Conservation (phyloP, 345 rosid species). For the Euphorbia pulcherrima region DNA sequence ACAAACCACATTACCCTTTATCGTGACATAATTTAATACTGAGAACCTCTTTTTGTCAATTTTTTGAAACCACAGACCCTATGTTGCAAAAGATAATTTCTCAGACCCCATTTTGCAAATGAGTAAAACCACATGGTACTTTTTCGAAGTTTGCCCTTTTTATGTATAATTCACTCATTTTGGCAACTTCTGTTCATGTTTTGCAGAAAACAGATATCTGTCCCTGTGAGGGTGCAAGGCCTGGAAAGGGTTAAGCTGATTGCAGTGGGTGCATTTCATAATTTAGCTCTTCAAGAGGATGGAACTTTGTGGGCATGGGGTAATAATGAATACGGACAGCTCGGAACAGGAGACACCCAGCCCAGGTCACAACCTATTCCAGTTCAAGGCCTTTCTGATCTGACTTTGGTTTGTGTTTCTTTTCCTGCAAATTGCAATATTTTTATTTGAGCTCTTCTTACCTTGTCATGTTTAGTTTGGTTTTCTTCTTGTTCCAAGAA, state of each 20-base stretch:
- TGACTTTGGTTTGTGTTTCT: slow-evolving; percentile 59
- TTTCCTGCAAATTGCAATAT: neutral
- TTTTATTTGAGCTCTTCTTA: neutral
- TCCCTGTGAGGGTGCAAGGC: slow-evolving; percentile 97
- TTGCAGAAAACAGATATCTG: slow-evolving; percentile 88
- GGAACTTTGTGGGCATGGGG: slow-evolving; percentile 99
- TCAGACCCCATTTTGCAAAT: too few relatives aligned
- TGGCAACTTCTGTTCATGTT: slow-evolving; percentile 1
- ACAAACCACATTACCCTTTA: too few relatives aligned
- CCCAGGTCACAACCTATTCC: slow-evolving; percentile 94
- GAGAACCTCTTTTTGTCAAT: too few relatives aligned
- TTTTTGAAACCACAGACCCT: too few relatives aligned
- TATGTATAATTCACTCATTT: neutral
- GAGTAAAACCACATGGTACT: too few relatives aligned
- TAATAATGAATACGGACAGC: slow-evolving; percentile 97
- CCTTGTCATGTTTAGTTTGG: neutral
- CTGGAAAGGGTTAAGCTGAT: slow-evolving; percentile 81
- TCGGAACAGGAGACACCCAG: slow-evolving; percentile 98
- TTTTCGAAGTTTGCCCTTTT: too few relatives aligned
- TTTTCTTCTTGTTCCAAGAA: too few relatives aligned
- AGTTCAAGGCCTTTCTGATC: slow-evolving; percentile 83
- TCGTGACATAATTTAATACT: too few relatives aligned
- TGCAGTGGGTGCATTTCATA: slow-evolving; percentile 98
- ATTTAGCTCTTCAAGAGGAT: slow-evolving; percentile 91
- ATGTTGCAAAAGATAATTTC: too few relatives aligned